Evolutionary conservation across 2,329 filamentous ascomycete genomes (phyloP), one percentile per base, ranked within the genome.

Genomic region (Alternaria dauci): DNA sequence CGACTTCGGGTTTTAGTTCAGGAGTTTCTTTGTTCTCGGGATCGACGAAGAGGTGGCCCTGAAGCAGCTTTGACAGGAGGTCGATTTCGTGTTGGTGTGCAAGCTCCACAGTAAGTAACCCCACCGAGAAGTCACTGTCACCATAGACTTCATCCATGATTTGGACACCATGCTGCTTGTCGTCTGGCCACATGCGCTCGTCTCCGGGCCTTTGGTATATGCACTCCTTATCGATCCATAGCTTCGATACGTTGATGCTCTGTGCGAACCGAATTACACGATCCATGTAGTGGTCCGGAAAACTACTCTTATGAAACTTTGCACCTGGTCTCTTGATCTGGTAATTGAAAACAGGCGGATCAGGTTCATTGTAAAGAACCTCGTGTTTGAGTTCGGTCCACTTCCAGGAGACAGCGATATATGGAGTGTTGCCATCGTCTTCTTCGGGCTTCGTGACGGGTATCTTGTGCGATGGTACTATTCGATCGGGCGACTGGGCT

Each of bases 201-300:
- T 67, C 66, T n/a, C 39, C 63, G 4, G 18, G 2, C n/a, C 48
- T 53, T 38, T 72, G 69, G 16, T 64, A 67, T 16, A 72, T 71
- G 26, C 66, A 69, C 16, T 69, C 67, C 44, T 54, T 67, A 36
- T 71, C 67, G 9, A 70, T 58, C 67, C 67, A 72, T 5, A 71
- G 20, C 23, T 39, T 56, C 1, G 38, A 41, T 14, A 69, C 61
- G 0, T 47, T 43, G 2, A 47, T 9, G 28, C 28, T 51, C 30
- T 67, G 63, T 7, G 66, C 69, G 42, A 65, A 66, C 8, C 47
- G 41, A 7, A 70, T 63, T 4, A 62, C 66, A 23, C 69, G 52
- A 8, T 72, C 70, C 41, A 72, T 44, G 28, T 66, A 65, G 25
- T 50, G 43, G 20, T 65, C 61, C 1, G 67, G 69, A 53, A 71